These are phyloP conservation scores for Zymoseptoria ardabiliae DNA, from an alignment of 2,329 filamentous ascomycete species.

Conservation along the genomic window DNA sequence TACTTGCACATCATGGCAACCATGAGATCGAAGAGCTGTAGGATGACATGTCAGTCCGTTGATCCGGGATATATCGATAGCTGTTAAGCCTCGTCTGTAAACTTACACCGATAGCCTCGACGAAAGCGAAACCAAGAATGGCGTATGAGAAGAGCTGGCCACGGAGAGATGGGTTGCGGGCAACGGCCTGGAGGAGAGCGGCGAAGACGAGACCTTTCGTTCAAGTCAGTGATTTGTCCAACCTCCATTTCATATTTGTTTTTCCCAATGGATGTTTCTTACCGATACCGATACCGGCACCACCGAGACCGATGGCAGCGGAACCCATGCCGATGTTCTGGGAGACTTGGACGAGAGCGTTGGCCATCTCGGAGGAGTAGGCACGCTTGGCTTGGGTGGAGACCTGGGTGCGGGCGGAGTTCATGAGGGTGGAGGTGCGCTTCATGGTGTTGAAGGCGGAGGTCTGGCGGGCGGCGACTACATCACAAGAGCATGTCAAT, in stretches of 20 bases:
- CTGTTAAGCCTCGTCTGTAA: background rate
- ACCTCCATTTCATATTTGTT: background rate
- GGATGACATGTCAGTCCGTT: background rate
- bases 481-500: conserved; percentile 13
- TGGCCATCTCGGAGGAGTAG: conserved; percentile 83
- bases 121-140: conserved; percentile 93
- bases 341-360: conserved; percentile 82
- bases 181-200: conserved; percentile 78
- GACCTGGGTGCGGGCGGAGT: conserved; percentile 25
- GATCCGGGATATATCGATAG: background rate
- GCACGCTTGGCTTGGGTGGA: conserved; percentile 45
- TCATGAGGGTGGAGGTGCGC: conserved; percentile 53
- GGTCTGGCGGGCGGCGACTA: conserved; percentile 33
- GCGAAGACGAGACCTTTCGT: conserved; percentile 94
- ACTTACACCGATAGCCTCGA: conserved; percentile 69
- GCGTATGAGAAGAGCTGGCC: conserved; percentile 94
- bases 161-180: conserved; percentile 89
- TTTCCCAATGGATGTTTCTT: conserved; percentile 2
- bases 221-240: conserved; percentile 49
- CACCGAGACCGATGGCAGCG: conserved; percentile 75
- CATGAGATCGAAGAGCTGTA: conserved; percentile 70
- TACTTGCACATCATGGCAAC: conserved; percentile 85
- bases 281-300: conserved; percentile 18
- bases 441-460: conserved; percentile 66
- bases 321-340: conserved; percentile 86